phyloP scores from a whole-genome alignment of 768 basidiomycete genomes.

The Rhizopogon rudus region DNA sequence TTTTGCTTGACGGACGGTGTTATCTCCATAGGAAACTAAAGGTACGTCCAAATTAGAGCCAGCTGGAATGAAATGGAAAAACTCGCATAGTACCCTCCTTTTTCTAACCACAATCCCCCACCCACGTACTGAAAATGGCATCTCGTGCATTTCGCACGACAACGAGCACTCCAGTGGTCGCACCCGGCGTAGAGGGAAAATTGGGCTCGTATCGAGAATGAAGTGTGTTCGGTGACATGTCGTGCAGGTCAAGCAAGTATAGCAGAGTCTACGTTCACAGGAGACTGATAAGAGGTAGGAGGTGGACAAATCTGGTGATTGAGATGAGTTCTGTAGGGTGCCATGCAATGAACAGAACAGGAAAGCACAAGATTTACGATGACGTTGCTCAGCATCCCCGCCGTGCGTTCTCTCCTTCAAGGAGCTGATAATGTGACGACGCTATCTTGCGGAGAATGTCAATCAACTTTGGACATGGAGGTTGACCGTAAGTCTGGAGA shows the following conservation, averaged over 20 bases:
- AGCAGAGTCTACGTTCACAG: slow-evolving; percentile 70
- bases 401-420: no score
- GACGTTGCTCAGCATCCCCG: no score
- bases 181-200: slow-evolving; percentile 16
- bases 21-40: slow-evolving; percentile 76
- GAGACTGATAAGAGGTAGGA: slow-evolving; percentile 72
- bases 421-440: no score
- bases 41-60: neutral
- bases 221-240: slow-evolving; percentile 86
- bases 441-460: no score
- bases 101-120: slow-evolving; percentile 51
- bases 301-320: slow-evolving; percentile 54
- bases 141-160: slow-evolving; percentile 61
- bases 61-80: slow-evolving; percentile 6
- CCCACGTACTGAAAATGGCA: slow-evolving; percentile 75
- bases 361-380: no score
- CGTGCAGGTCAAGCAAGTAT: slow-evolving; percentile 93
- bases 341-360: neutral
- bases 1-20: slow-evolving; percentile 11
- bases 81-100: slow-evolving; percentile 76
- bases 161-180: slow-evolving; percentile 48
- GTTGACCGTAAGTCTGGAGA: slow-evolving; percentile 14
- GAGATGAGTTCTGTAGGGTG: neutral
- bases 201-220: slow-evolving; percentile 58
- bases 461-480: no score